Evolutionary conservation across 2,329 filamentous ascomycete species (phyloP).

Genomic region (Colletotrichum sp.): DNA sequence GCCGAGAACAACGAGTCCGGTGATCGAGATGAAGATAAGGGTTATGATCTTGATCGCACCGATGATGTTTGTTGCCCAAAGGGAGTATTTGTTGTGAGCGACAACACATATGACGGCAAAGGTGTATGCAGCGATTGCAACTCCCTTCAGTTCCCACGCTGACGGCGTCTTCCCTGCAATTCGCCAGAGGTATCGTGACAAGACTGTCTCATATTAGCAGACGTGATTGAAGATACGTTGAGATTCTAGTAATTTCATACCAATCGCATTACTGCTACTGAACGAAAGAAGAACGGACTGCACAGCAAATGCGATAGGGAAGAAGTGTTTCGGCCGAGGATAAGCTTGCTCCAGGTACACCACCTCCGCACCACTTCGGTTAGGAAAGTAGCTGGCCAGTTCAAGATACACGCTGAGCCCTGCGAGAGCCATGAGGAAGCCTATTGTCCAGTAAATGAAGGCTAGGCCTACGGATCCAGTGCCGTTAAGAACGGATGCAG

Average conservation of each 20-base stretch:
- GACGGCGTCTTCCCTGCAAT: constrained; percentile 55
- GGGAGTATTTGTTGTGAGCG: constrained; percentile 62
- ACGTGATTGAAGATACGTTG: not conserved
- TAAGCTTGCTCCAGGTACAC: constrained; percentile 74
- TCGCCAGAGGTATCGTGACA: constrained; percentile 67
- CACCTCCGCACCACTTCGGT: constrained; percentile 68
- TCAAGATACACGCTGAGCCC: constrained; percentile 67
- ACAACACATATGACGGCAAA: constrained; percentile 58
- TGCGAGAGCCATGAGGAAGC: constrained; percentile 60
- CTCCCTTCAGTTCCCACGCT: constrained; percentile 68
- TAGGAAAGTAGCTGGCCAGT: constrained; percentile 68
- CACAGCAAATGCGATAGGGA: constrained; percentile 68
- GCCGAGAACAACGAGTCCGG: constrained; percentile 64
- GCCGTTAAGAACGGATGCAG: constrained; percentile 58
- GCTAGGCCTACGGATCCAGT: constrained; percentile 67
- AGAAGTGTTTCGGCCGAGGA: constrained; percentile 66
- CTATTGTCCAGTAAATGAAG: constrained; percentile 69
- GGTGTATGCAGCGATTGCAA: constrained; percentile 68
- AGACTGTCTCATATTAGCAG: constrained; percentile 40
- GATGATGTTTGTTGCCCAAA: constrained; percentile 60
- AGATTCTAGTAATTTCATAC: constrained; percentile 24
- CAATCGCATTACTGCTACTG: constrained; percentile 68
- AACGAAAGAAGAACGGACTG: constrained; percentile 69
- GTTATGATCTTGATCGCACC: constrained; percentile 65
- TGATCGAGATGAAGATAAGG: constrained; percentile 65